Evolutionary conservation across 2,329 filamentous ascomycete species (phyloP).

Genomic region (Colletotrichum spinosum): DNA sequence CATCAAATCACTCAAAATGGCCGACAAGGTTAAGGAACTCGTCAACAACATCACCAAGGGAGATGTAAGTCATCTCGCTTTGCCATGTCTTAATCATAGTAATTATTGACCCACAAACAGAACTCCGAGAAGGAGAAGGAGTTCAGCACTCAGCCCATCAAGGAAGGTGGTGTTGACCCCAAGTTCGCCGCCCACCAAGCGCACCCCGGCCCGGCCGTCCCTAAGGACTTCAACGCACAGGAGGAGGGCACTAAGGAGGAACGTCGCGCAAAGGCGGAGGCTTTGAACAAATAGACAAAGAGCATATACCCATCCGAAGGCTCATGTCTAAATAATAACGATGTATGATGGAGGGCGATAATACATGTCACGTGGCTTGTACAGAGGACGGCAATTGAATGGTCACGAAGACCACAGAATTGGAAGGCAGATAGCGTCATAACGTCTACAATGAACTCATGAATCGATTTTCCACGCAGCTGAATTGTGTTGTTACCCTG

Average conservation of each 20-base stretch:
- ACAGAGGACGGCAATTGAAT: neutral
- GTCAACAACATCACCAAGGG: slow-evolving; percentile 37
- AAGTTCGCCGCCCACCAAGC: slow-evolving; percentile 66
- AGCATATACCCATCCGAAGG: neutral
- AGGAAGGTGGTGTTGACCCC: slow-evolving; percentile 53
- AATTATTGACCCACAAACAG: slow-evolving; percentile 19
- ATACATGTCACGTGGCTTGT: slow-evolving; percentile 16
- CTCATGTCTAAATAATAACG: slow-evolving; percentile 7
- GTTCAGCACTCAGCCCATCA: slow-evolving; percentile 59
- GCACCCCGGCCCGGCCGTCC: slow-evolving; percentile 68
- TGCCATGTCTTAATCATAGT: too few species aligned
- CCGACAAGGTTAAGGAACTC: slow-evolving; percentile 40
- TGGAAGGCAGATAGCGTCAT: slow-evolving; percentile 21
- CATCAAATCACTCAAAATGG: slow-evolving; percentile 21
- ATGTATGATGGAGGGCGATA: slow-evolving; percentile 27
- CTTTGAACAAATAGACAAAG: slow-evolving; percentile 68
- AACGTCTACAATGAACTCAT: slow-evolving; percentile 22
- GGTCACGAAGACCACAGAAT: slow-evolving; percentile 2
- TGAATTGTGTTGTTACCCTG: neutral
- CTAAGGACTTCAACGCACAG: slow-evolving; percentile 63
- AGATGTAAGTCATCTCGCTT: slow-evolving; percentile 21
- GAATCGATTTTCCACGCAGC: slow-evolving; percentile 13
- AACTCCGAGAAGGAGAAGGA: slow-evolving; percentile 52
- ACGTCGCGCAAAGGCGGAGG: slow-evolving; percentile 71
- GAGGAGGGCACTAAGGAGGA: slow-evolving; percentile 77